Percentiles rank a stretch among this genome's conserved stretches.
Conservation (phyloP, 2,329 filamentous ascomycete species). For the Colletotrichum agaves region DNA sequence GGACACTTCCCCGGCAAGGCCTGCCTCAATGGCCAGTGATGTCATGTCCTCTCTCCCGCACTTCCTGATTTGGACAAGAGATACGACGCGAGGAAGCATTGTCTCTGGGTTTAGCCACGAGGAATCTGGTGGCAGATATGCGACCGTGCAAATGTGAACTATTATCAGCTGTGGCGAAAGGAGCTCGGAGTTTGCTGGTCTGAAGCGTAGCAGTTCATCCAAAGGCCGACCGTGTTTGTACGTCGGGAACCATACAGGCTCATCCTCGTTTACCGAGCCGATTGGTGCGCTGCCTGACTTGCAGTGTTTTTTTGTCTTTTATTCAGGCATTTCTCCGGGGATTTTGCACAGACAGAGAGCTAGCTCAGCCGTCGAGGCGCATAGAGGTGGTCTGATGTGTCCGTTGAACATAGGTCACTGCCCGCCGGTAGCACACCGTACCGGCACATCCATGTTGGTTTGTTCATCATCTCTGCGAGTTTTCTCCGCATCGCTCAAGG, state of each 20-base stretch:
- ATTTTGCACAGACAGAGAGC: conserved; percentile 1
- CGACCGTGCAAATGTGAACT: too few species aligned
- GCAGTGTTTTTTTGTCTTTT: not conserved
- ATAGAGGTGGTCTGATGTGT: conserved; percentile 24
- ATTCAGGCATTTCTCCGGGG: not conserved
- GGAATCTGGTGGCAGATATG: too few species aligned
- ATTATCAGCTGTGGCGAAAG: too few species aligned
- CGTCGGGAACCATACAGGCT: not conserved
- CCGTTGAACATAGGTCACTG: not conserved
- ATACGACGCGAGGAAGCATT: conserved; percentile 8
- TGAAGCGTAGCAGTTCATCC: conserved; percentile 1
- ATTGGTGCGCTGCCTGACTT: not conserved
- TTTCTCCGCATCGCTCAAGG: conserved; percentile 28
- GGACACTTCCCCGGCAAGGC: conserved; percentile 14
- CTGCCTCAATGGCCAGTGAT: conserved; percentile 24
- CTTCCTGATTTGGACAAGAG: conserved; percentile 23
- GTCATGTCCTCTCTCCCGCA: conserved; percentile 13
- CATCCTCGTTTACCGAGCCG: not conserved
- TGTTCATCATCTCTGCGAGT: conserved; percentile 17
- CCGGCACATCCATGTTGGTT: conserved; percentile 12
- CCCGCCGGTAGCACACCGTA: not conserved
- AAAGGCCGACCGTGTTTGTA: conserved; percentile 20
- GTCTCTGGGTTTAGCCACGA: not conserved
- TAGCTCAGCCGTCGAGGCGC: conserved; percentile 18
- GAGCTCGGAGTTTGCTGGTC: not conserved